phyloP scores from a whole-genome alignment of 768 basidiomycete genomes.

The Pisolithus orientalis region DNA sequence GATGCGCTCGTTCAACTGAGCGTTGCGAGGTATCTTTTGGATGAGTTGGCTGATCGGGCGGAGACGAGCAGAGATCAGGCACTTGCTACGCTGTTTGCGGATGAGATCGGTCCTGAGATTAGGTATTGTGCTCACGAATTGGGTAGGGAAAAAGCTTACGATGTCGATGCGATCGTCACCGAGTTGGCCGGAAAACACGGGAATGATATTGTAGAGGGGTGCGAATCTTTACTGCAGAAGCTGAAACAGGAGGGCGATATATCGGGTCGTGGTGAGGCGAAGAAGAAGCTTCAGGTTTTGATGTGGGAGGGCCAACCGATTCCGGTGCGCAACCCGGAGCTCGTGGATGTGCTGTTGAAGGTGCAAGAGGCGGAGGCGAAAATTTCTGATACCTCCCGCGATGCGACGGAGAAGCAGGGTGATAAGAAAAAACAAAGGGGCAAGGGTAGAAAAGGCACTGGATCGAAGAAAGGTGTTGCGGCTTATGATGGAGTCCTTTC shows the following conservation, averaged over 20 bases:
- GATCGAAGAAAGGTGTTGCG: constrained; percentile 71
- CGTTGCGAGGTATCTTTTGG: constrained; percentile 70
- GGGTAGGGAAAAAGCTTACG: constrained; percentile 72
- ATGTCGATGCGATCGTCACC: constrained; percentile 66
- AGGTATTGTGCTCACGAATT: constrained; percentile 89
- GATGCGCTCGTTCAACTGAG: constrained; percentile 70
- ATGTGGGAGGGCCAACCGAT: constrained; percentile 80
- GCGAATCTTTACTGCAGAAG: constrained; percentile 45
- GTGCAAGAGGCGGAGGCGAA: constrained; percentile 73
- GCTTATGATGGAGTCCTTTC: constrained; percentile 83
- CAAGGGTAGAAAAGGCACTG: constrained; percentile 27
- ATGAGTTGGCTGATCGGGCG: constrained; percentile 56
- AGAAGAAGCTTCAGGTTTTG: constrained; percentile 53
- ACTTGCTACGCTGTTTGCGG: constrained; percentile 73
- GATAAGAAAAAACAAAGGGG: constrained; percentile 29
- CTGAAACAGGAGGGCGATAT: constrained; percentile 40
- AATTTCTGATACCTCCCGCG: constrained; percentile 35
- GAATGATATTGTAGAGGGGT: constrained; percentile 58
- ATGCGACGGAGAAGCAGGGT: constrained; percentile 19
- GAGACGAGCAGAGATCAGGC: constrained; percentile 82
- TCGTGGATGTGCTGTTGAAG: constrained; percentile 80
- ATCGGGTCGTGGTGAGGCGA: constrained; percentile 31
- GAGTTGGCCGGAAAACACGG: constrained; percentile 55
- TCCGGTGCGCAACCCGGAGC: constrained; percentile 83
- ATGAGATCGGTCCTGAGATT: constrained; percentile 87